Evolutionary conservation across 495 filamentous ascomycete species (phyloP), one percentile per base, ranked within the genome.

Genomic region (Haplographium delicatum): DNA sequence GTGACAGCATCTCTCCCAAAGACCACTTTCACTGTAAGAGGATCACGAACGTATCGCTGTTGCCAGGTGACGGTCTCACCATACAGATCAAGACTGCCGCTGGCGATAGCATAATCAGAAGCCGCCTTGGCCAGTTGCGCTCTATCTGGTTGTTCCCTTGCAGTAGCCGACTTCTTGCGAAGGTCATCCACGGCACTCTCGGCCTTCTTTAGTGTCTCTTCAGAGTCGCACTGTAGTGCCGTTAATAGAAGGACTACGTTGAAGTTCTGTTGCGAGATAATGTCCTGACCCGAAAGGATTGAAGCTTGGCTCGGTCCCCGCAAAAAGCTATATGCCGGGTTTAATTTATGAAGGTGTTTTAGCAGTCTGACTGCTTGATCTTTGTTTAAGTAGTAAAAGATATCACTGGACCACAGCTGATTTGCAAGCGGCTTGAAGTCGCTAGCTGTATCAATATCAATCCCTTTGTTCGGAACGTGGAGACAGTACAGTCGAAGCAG

Each of bases 21-120:
- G 7, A 68, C 23, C 5, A 27, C 24, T 34, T 52, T 48, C 9
- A 53, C 23, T 5, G 62, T 61, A 34, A 65, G 52, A 7, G 62
- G 54, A 34, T 68, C 65, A 15, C 58, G 62, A 20, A 59, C 47
- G 33, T 59, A 68, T 5, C 65, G 65, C 4, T 58, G 58, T n/a
- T 57, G 42, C 65, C 65, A 68, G 22, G 51, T 18, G 11, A 60
- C 15, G 25, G 53, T 58, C 23, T 65, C 53, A 13, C 42, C 37
- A 25, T 62, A 63, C 11, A 63, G 23, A 6, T 61, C 48, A 7
- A 65, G 43, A 25, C 51, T 58, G 3, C 62, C 58, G 38, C 59
- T 65, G 22, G 64, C 64, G 30, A 65, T 59, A n/a, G 62, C 57
- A 37, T 62, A 64, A 19, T 47, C 33, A 6, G 59, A 24, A 1